Evolutionary conservation across 2,329 filamentous ascomycete species (phyloP), one percentile per base, ranked within the genome.

Genomic region (Amauroascus verrucosus): DNA sequence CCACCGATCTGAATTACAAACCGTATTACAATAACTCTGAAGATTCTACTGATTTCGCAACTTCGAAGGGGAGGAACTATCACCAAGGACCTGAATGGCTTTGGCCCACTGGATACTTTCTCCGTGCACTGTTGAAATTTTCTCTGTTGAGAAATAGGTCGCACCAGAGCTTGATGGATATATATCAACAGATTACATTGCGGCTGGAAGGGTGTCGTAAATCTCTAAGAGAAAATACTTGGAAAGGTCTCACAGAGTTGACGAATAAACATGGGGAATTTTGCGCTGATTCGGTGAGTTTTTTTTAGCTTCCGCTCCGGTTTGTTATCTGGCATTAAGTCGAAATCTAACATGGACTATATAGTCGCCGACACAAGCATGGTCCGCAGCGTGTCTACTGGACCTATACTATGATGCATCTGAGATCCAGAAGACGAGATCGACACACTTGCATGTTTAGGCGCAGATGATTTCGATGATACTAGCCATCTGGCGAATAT

Each of bases 31-130:
- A 85, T 75, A 98, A 98, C 73, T 86, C 85, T 60, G 91, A 97
- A 64, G 93, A 98, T 70, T 91, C 85, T 56, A 82, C 81, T 11
- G 87, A 97, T 68, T 97, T 96, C 64, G 81, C 87, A 9, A 97
- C 91, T 0, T 83, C 86, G 61, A 97, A 97, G 71, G 93, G 93
- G 48, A 80, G 93, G 54, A 98, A 97, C 71, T 98, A 98, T 72
- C 93, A 98, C 69, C 91, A 97, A 69, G 93, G 93, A 3, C 94
- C 93, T 0, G 93, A 98, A 69, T 98, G 93, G 93, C 74, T 96
- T 22, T 98, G 93, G 93, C 94, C 91, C 0, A 91, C 88, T 1
- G 93, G 93, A 3, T 98, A 89, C 75, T 98, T 95, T 77, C 76
- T 96, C 20, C 83, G 94, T 47, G 93, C 93, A 1, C 74, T 98